These are phyloP conservation scores for Aspergillus wentii DNA, from an alignment of 495 filamentous ascomycete genomes.

Conservation along the genomic window DNA sequence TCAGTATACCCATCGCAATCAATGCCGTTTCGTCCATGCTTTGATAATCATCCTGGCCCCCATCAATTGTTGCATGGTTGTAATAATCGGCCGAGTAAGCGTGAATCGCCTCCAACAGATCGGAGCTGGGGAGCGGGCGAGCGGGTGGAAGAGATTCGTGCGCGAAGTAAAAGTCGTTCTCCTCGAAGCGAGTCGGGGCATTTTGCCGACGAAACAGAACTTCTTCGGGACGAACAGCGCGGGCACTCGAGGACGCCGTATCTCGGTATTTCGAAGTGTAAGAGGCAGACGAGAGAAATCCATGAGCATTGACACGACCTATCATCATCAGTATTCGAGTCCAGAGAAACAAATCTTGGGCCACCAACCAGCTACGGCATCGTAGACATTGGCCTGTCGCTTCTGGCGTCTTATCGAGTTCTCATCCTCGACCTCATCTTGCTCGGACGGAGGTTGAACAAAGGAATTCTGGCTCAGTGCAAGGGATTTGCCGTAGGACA, in stretches of 20 bases:
- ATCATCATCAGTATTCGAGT: neutral
- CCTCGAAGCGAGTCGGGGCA: conserved; percentile 59
- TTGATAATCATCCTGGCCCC: conserved; percentile 44
- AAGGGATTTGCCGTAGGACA: conserved; percentile 19
- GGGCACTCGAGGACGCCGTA: conserved; percentile 45
- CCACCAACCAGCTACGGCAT: conserved; percentile 70
- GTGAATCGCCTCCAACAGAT: conserved; percentile 73
- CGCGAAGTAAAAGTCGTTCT: conserved; percentile 68
- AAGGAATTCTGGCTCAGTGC: conserved; percentile 18
- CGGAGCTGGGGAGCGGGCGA: conserved; percentile 60
- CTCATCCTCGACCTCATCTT: conserved; percentile 5
- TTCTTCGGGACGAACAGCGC: conserved; percentile 64
- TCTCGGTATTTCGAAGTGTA: conserved; percentile 42
- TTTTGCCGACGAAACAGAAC: conserved; percentile 61
- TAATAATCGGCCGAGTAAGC: conserved; percentile 72
- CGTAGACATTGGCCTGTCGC: conserved; percentile 60
- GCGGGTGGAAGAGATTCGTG: conserved; percentile 47
- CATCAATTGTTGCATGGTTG: conserved; percentile 28
- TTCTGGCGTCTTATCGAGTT: conserved; percentile 10
- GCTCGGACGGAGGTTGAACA: conserved; percentile 8
- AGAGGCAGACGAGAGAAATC: conserved; percentile 33
- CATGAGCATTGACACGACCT: conserved; percentile 48
- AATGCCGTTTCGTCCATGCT: conserved; percentile 85
- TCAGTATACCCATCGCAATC: conserved; percentile 71
- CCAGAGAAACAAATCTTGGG: neutral